Percentiles rank a stretch among this genome's conserved stretches.
These are phyloP conservation scores for Alternaria consortialis DNA, from an alignment of 2,329 filamentous ascomycete genomes.

Conservation along the genomic window DNA sequence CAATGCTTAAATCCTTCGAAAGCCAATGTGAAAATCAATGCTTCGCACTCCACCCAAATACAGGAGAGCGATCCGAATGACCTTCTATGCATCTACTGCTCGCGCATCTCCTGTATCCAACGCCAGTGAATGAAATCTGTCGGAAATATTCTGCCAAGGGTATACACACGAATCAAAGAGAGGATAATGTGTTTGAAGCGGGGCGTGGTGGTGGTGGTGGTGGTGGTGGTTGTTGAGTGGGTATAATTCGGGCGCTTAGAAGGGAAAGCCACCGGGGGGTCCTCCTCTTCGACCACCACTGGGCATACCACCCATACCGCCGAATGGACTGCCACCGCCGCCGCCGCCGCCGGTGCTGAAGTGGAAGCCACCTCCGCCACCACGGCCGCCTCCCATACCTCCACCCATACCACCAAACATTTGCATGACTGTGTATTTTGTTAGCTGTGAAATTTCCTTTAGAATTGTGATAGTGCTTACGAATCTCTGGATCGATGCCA, in stretches of 20 bases:
- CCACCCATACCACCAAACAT: slow-evolving; percentile 59
- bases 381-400: slow-evolving; percentile 56
- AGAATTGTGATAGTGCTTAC: slow-evolving; percentile 27
- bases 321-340: slow-evolving; percentile 52
- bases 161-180: slow-evolving; percentile 33
- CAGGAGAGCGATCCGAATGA: slow-evolving; percentile 5
- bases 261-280: slow-evolving; percentile 44
- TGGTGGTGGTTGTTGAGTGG: background rate
- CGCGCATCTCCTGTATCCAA: slow-evolving; percentile 39
- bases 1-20: slow-evolving; percentile 16
- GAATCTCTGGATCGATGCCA: slow-evolving; percentile 52
- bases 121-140: slow-evolving; percentile 31
- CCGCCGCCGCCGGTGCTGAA: slow-evolving; percentile 54
- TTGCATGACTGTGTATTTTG: slow-evolving; percentile 45
- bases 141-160: slow-evolving; percentile 19
- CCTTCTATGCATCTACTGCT: slow-evolving; percentile 31
- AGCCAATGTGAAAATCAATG: slow-evolving; percentile 20
- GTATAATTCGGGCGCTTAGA: slow-evolving; percentile 20
- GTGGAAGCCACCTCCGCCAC: slow-evolving; percentile 59
- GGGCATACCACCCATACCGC: slow-evolving; percentile 48
- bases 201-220: background rate
- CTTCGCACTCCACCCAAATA: slow-evolving; percentile 14
- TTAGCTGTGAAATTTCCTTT: slow-evolving; percentile 8
- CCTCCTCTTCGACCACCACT: slow-evolving; percentile 45
- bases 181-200: background rate